Conservation (phyloP, 305 asterid genomes). For the Fraxinus ornus region DNA sequence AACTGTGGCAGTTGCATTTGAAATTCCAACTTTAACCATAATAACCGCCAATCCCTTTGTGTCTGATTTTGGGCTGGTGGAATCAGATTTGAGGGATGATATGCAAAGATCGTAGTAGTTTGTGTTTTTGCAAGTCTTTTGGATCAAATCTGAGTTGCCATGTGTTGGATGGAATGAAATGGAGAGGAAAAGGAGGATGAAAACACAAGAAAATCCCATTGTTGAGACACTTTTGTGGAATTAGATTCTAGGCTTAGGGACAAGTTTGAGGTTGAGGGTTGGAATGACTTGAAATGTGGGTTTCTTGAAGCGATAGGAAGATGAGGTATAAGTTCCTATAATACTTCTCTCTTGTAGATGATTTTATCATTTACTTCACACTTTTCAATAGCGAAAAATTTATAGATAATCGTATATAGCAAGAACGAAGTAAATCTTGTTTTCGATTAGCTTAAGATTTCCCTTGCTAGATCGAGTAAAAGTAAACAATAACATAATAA, state of each 20-base stretch:
- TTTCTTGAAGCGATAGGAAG: background rate
- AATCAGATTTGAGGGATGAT: conserved; percentile 58
- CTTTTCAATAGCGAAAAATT: background rate
- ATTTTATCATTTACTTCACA: background rate
- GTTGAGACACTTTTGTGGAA: background rate
- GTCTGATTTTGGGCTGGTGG: conserved; percentile 55
- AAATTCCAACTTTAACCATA: conserved; percentile 48
- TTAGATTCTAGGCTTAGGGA: background rate
- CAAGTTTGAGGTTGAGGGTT: background rate
- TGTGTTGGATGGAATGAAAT: conserved; percentile 17
- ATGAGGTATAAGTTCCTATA: background rate
- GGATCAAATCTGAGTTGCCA: conserved; percentile 46
- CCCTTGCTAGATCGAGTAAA: background rate
- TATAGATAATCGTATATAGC: background rate
- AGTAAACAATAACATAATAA: background rate
- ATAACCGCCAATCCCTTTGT: conserved; percentile 65
- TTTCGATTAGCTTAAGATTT: background rate
- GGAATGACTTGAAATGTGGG: background rate
- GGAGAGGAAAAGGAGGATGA: conserved; percentile 27
- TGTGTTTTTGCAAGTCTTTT: conserved; percentile 65
- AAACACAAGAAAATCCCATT: conserved; percentile 24
- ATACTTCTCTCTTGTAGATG: background rate
- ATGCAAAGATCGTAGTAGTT: conserved; percentile 72
- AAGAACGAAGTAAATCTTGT: too few species aligned
- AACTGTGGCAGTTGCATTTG: conserved; percentile 70